Percentiles rank a stretch among this genome's conserved stretches.
phyloP scores from a whole-genome alignment of 2,329 filamentous ascomycete species.

The Pezicula radicicola region DNA sequence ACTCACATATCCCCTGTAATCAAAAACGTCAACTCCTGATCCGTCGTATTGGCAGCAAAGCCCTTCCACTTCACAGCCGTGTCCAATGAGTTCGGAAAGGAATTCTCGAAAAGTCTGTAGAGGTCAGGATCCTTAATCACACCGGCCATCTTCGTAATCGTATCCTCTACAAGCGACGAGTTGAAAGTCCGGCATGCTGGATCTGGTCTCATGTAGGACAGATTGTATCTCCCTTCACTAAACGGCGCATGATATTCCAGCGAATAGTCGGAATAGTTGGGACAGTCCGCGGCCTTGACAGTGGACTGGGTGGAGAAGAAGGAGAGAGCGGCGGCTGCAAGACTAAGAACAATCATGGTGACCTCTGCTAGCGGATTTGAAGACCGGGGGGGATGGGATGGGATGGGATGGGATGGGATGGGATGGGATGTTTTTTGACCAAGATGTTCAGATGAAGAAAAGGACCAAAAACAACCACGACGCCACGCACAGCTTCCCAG shows the following conservation, averaged over 20 bases:
- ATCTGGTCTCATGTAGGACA: constrained; percentile 78
- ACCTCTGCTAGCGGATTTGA: background rate
- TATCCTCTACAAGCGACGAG: constrained; percentile 71
- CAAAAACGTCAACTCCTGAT: constrained; percentile 61
- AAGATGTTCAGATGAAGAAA: no score
- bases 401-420: background rate
- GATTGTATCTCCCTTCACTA: constrained; percentile 70
- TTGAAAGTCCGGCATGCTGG: constrained; percentile 78
- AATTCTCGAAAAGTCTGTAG: constrained; percentile 67
- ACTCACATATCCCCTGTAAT: constrained; percentile 51
- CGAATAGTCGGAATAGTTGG: constrained; percentile 63
- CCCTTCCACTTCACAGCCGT: constrained; percentile 71
- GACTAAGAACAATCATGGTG: constrained; percentile 6
- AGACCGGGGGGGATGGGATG: background rate
- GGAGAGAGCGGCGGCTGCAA: constrained; percentile 2
- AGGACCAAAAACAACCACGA: no score
- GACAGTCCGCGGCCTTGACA: constrained; percentile 40
- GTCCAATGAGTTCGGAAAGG: constrained; percentile 73
- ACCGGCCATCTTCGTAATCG: constrained; percentile 67
- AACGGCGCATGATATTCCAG: constrained; percentile 62
- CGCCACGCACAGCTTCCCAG: background rate
- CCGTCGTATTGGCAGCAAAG: constrained; percentile 48
- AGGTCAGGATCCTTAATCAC: constrained; percentile 75
- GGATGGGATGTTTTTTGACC: no score
- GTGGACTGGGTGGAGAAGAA: background rate